These are phyloP conservation scores for Ramaria sp. DNA, from an alignment of 768 basidiomycete genomes.

Conservation along the genomic window DNA sequence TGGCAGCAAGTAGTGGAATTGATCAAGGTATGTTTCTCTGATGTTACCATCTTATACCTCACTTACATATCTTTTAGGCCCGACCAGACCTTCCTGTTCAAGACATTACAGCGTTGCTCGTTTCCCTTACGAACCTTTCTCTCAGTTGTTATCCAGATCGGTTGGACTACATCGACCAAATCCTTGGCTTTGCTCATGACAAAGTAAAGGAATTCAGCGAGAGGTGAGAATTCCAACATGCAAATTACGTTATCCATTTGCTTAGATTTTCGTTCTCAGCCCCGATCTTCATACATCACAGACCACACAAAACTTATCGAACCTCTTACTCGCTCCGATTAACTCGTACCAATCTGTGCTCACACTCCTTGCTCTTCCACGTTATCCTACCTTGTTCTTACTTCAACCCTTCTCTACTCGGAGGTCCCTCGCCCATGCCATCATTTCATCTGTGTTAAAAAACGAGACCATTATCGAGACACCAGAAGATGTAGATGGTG, in stretches of 20 bases:
- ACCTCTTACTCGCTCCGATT: constrained; percentile 87
- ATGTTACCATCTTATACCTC: not conserved
- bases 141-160: constrained; percentile 96
- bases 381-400: constrained; percentile 72
- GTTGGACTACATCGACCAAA: constrained; percentile 94
- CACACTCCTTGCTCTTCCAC: constrained; percentile 91
- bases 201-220: constrained; percentile 80
- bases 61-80: constrained; percentile 41
- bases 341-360: constrained; percentile 95
- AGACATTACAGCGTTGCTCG: constrained; percentile 91
- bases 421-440: constrained; percentile 86
- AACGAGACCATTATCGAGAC: constrained; percentile 93
- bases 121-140: constrained; percentile 90
- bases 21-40: constrained; percentile 61
- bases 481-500: constrained; percentile 88
- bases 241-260: not conserved
- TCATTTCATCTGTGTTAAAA: constrained; percentile 90
- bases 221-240: constrained; percentile 36
- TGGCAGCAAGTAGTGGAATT: constrained; percentile 98
- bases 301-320: constrained; percentile 83
- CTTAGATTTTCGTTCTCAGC: constrained; percentile 26
- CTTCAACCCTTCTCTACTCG: constrained; percentile 86
- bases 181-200: constrained; percentile 76
- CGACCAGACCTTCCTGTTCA: constrained; percentile 96
- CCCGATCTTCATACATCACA: constrained; percentile 82